phyloP scores from a whole-genome alignment of 768 basidiomycete genomes.

The Lactifluus piperatus region DNA sequence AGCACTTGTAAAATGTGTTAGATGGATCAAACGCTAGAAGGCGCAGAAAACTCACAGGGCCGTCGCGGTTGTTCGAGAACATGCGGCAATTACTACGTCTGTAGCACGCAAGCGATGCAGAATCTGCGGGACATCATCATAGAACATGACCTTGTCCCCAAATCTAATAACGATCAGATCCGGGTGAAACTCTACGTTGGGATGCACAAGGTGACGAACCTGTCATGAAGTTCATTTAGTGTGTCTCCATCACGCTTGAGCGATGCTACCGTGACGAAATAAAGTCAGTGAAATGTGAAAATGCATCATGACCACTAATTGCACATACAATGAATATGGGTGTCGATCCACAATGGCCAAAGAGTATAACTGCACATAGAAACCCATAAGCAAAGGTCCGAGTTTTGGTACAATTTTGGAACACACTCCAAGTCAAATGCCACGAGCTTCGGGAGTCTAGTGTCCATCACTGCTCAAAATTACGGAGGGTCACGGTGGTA shows the following conservation, averaged over 20 bases:
- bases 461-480: slow-evolving; percentile 17
- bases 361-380: slow-evolving; percentile 57
- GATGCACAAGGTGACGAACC: slow-evolving; percentile 23
- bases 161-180: slow-evolving; percentile 36
- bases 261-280: slow-evolving; percentile 35
- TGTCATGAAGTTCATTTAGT: slow-evolving; percentile 44
- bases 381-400: not conserved
- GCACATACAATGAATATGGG: slow-evolving; percentile 51
- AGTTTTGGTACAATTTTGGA: not conserved
- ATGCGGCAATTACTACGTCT: slow-evolving; percentile 54
- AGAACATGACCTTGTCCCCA: slow-evolving; percentile 56
- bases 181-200: not conserved
- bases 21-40: not conserved
- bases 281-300: not conserved
- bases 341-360: slow-evolving; percentile 85
- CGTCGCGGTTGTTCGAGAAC: slow-evolving; percentile 63
- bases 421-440: slow-evolving; percentile 79
- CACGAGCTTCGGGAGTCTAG: slow-evolving; percentile 49
- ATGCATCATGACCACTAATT: not conserved
- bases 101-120: slow-evolving; percentile 46
- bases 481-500: not conserved
- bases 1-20: slow-evolving; percentile 41
- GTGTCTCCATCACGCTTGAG: slow-evolving; percentile 39
- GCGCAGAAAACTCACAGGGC: slow-evolving; percentile 43
- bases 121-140: slow-evolving; percentile 67